phyloP scores from a whole-genome alignment of 139 green algal genomes.

The Axilococcus clingmanii region DNA sequence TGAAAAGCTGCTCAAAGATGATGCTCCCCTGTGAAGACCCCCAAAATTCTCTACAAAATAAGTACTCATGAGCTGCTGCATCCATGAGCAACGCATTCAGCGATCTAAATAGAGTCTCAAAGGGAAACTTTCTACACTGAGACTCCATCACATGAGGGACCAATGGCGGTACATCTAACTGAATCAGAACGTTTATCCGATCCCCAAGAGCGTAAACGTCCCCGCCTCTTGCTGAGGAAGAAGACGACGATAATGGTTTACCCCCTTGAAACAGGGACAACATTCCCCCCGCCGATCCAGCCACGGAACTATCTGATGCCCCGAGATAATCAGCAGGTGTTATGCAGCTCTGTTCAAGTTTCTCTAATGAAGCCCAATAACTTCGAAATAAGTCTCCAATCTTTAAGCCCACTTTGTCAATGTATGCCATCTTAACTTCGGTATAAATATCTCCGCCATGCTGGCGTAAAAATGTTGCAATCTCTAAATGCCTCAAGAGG shows the following conservation, averaged over 20 bases:
- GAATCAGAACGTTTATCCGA: slow-evolving; percentile 46
- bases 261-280: slow-evolving; percentile 13
- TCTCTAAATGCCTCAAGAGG: slow-evolving; percentile 80
- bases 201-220: slow-evolving; percentile 59
- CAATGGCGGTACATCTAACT: slow-evolving; percentile 71
- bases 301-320: slow-evolving; percentile 14
- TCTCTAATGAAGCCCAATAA: slow-evolving; percentile 76
- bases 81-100: slow-evolving; percentile 93
- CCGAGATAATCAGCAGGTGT: slow-evolving; percentile 38
- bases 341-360: slow-evolving; percentile 38
- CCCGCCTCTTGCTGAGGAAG: background rate
- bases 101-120: slow-evolving; percentile 85
- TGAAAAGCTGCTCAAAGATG: slow-evolving; percentile 48
- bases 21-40: slow-evolving; percentile 69
- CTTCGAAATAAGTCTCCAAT: slow-evolving; percentile 74
- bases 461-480: slow-evolving; percentile 59
- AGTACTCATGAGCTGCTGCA: slow-evolving; percentile 78
- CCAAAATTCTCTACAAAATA: slow-evolving; percentile 95
- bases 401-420: slow-evolving; percentile 65
- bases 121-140: slow-evolving; percentile 53
- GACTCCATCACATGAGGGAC: slow-evolving; percentile 80
- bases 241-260: slow-evolving; percentile 2
- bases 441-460: slow-evolving; percentile 61
- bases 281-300: slow-evolving; percentile 2
- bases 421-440: slow-evolving; percentile 70